Conservation (phyloP, 345 rosid genomes). For the Eucalyptus marginata region DNA sequence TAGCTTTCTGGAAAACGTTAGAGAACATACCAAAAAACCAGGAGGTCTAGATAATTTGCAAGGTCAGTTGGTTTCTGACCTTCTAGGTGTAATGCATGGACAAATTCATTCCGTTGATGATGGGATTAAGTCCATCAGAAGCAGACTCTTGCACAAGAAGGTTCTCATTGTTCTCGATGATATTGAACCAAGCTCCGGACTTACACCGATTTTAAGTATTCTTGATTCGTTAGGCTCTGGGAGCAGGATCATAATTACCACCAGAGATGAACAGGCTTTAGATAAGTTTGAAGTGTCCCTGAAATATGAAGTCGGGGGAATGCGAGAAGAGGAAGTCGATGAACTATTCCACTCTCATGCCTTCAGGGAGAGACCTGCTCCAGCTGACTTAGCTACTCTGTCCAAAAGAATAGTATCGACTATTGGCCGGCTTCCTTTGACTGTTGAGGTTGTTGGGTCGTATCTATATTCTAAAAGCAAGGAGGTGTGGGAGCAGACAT, state of each 20-base stretch:
- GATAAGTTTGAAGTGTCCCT: neutral
- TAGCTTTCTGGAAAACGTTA: neutral
- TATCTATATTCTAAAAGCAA: neutral
- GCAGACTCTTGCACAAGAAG: neutral
- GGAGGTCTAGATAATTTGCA: neutral
- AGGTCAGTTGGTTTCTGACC: neutral
- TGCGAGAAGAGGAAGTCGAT: neutral
- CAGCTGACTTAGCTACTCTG: neutral
- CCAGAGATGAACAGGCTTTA: neutral
- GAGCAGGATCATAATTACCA: neutral
- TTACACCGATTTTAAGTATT: neutral
- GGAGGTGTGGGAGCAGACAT: neutral
- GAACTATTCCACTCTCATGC: neutral
- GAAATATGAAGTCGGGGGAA: neutral
- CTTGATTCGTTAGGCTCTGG: neutral
- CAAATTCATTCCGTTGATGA: neutral
- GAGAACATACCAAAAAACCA: neutral
- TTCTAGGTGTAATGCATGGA: neutral
- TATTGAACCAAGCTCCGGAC: neutral
- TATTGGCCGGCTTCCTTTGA: neutral
- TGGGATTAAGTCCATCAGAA: neutral
- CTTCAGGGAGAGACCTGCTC: neutral
- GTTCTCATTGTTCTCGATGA: neutral
- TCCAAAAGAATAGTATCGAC: fast-evolving
- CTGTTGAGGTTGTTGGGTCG: neutral